Conservation (phyloP, 2,329 filamentous ascomycete species). For the Colletotrichum costaricense region DNA sequence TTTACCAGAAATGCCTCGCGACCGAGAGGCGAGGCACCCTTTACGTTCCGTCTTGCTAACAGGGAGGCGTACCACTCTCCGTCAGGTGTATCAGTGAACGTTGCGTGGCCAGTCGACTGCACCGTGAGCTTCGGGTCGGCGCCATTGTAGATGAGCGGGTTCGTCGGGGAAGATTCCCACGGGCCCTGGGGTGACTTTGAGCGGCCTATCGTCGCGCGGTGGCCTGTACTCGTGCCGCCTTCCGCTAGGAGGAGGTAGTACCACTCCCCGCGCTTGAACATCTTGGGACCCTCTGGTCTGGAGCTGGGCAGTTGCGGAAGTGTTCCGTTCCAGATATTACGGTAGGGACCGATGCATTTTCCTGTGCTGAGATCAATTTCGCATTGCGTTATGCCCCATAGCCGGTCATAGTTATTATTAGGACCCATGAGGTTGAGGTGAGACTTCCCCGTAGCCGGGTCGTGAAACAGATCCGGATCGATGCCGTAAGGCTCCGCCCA, state of each 20-base stretch:
- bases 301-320: constrained; percentile 33
- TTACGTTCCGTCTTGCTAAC: constrained; percentile 37
- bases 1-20: constrained; percentile 40
- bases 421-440: constrained; percentile 39
- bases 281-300: constrained; percentile 37
- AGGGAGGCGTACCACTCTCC: constrained; percentile 40
- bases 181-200: constrained; percentile 48
- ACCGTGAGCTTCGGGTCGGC: constrained; percentile 36
- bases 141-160: constrained; percentile 46
- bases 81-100: constrained; percentile 38
- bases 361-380: constrained; percentile 38
- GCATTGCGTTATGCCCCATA: constrained; percentile 41
- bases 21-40: constrained; percentile 35
- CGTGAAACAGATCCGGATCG: constrained; percentile 35
- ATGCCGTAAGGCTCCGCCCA: constrained; percentile 33
- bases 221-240: constrained; percentile 48
- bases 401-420: constrained; percentile 39
- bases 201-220: constrained; percentile 55
- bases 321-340: constrained; percentile 40
- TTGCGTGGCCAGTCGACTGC: constrained; percentile 39
- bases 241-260: constrained; percentile 23
- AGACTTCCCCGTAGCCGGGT: constrained; percentile 30
- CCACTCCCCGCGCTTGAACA: constrained; percentile 22
- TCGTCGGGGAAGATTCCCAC: constrained; percentile 52
- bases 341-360: constrained; percentile 37